phyloP scores from a whole-genome alignment of 257 asterid species.

The Primulina huaijiensis region DNA sequence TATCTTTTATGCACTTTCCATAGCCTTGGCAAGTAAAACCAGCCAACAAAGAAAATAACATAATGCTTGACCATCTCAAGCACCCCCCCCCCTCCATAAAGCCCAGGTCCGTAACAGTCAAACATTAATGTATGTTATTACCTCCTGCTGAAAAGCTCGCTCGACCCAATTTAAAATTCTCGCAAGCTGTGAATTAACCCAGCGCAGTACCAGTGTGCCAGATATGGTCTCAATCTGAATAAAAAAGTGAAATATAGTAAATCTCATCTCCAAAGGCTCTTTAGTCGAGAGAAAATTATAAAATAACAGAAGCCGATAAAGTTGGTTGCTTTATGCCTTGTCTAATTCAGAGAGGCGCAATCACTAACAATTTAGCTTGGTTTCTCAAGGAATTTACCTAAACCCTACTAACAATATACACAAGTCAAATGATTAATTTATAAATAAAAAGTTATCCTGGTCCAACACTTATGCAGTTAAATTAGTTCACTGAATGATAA shows the following conservation, averaged over 20 bases:
- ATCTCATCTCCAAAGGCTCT: constrained; percentile 19
- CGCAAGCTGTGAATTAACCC: constrained; percentile 95
- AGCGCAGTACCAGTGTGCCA: constrained; percentile 94
- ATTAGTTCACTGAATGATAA: neutral
- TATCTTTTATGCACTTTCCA: too few species aligned
- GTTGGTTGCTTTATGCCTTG: neutral
- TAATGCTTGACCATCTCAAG: too few species aligned
- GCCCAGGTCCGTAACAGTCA: neutral
- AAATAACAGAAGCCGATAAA: constrained; percentile 2
- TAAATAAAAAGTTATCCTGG: too few species aligned
- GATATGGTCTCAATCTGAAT: constrained; percentile 76
- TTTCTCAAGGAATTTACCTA: neutral
- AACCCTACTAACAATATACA: neutral
- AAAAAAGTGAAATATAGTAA: constrained; percentile 24
- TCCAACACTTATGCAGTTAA: neutral
- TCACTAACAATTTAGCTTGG: neutral
- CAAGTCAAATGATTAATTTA: neutral
- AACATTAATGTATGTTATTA: constrained; percentile 31
- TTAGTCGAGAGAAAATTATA: neutral
- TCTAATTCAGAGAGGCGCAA: neutral
- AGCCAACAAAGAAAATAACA: too few species aligned
- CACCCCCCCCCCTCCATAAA: too few species aligned
- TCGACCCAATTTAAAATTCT: constrained; percentile 89
- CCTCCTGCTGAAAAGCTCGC: constrained; percentile 95
- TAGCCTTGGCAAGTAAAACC: too few species aligned